These are phyloP conservation scores for Termitomyces sp. DNA, from an alignment of 768 basidiomycete genomes.

Conservation along the genomic window DNA sequence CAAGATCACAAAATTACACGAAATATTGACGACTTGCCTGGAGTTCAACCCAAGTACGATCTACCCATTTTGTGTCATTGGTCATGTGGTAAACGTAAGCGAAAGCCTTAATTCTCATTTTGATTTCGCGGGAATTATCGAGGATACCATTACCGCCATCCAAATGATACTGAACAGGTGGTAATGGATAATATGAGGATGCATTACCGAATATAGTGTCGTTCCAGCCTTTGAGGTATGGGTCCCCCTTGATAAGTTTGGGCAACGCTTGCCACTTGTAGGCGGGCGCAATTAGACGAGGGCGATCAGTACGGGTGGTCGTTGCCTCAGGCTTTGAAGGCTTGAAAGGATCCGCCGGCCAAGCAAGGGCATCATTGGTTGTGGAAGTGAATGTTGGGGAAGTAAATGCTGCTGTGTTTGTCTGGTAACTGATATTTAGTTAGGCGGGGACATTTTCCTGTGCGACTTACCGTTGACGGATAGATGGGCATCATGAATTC, in stretches of 20 bases:
- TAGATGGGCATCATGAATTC: slow-evolving; percentile 80
- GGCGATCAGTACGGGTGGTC: slow-evolving; percentile 68
- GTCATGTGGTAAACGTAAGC: slow-evolving; percentile 88
- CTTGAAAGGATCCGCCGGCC: slow-evolving; percentile 78
- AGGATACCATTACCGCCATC: slow-evolving; percentile 91
- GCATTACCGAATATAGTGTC: slow-evolving; percentile 88
- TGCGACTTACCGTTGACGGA: slow-evolving; percentile 75
- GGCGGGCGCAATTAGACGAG: slow-evolving; percentile 83
- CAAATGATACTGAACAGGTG: slow-evolving; percentile 63
- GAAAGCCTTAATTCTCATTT: slow-evolving; percentile 89
- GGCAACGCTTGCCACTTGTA: slow-evolving; percentile 91
- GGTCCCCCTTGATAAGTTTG: slow-evolving; percentile 69
- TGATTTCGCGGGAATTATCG: slow-evolving; percentile 84
- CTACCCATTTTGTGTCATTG: slow-evolving; percentile 87
- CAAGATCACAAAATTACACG: neutral
- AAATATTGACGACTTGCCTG: slow-evolving; percentile 42
- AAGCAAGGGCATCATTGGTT: slow-evolving; percentile 45
- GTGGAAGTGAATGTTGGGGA: slow-evolving; percentile 65
- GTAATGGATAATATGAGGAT: slow-evolving; percentile 54
- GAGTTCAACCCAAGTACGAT: slow-evolving; percentile 80
- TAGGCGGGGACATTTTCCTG: neutral
- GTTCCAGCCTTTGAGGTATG: slow-evolving; percentile 89
- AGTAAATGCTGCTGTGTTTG: slow-evolving; percentile 67
- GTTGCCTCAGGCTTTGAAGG: slow-evolving; percentile 60
- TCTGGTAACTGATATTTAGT: slow-evolving; percentile 34